Percentiles rank a stretch among this genome's conserved stretches.
phyloP scores from a whole-genome alignment of 1,139 yeast species.

The Blastobotrys serpentis region DNA sequence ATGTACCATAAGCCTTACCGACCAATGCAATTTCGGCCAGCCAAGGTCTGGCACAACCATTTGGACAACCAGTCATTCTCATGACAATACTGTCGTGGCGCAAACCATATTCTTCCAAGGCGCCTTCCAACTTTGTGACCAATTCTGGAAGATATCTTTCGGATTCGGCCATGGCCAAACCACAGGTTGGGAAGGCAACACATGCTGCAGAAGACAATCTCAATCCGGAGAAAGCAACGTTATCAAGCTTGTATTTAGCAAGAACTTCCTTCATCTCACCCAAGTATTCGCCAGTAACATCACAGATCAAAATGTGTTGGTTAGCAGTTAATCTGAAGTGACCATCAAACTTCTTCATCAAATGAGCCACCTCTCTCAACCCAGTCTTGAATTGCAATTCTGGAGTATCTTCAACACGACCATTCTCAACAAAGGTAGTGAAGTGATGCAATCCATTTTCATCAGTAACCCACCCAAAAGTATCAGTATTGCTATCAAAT shows the following conservation, averaged over 20 bases:
- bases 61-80: conserved; percentile 99
- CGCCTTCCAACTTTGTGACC: conserved; percentile 74
- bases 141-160: conserved; percentile 90
- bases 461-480: conserved; percentile 92
- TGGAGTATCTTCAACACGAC: conserved; percentile 91
- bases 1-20: conserved; percentile 93
- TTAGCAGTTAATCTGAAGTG: conserved; percentile 94
- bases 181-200: conserved; percentile 99
- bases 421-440: conserved; percentile 93
- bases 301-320: conserved; percentile 82
- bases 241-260: conserved; percentile 76
- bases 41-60: conserved; percentile 99
- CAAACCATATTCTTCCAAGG: conserved; percentile 87
- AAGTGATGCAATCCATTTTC: conserved; percentile 85
- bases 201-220: conserved; percentile 93
- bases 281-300: conserved; percentile 67
- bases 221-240: conserved; percentile 77
- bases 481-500: conserved; percentile 85
- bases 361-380: conserved; percentile 71
- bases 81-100: conserved; percentile 93
- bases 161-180: conserved; percentile 97
- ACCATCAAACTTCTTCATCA: conserved; percentile 56
- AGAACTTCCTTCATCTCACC: conserved; percentile 60
- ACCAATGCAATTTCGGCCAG: conserved; percentile 93
- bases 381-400: conserved; percentile 91